Conservation (phyloP, 2,329 filamentous ascomycete genomes). For the Teratosphaeria nubilosa region DNA sequence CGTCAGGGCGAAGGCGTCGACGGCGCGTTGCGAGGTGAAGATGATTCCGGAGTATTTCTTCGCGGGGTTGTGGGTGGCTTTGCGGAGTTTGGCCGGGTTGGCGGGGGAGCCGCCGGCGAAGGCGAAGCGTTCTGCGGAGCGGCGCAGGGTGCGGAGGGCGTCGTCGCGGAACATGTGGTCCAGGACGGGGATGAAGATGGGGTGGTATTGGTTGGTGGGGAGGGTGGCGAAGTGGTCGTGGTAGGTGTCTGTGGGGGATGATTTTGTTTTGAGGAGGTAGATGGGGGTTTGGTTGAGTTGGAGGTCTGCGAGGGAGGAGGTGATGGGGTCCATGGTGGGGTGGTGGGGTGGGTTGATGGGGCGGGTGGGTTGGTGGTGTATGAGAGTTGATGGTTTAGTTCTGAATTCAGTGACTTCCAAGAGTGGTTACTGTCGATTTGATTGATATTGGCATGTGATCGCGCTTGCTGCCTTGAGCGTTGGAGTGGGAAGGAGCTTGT, state of each 20-base stretch:
- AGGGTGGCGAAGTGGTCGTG: constrained; percentile 2
- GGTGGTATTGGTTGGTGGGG: constrained; percentile 43
- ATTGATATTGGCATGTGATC: background rate
- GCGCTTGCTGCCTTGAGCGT: background rate
- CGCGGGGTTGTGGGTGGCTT: constrained; percentile 23
- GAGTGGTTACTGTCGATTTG: background rate
- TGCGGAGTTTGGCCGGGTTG: constrained; percentile 18
- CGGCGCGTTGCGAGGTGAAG: constrained; percentile 74
- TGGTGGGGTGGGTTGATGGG: background rate
- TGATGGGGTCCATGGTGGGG: constrained; percentile 18
- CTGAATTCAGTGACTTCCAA: background rate
- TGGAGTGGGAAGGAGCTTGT: background rate
- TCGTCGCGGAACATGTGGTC: constrained; percentile 57
- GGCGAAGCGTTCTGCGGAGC: constrained; percentile 39
- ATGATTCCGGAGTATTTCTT: constrained; percentile 63
- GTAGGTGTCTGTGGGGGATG: constrained; percentile 57
- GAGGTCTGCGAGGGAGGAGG: constrained; percentile 13
- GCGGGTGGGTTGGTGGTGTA: too few relatives aligned
- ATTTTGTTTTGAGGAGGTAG: constrained; percentile 69
- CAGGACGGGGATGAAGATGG: constrained; percentile 61
- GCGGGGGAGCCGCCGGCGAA: constrained; percentile 25
- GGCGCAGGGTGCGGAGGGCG: constrained; percentile 45
- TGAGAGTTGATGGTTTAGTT: too few relatives aligned
- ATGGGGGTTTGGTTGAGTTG: constrained; percentile 40
- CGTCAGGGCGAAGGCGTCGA: constrained; percentile 62